A percentile compares a stretch with the other conserved stretches of the same genome.
phyloP scores from a whole-genome alignment of 257 asterid species.

The Solanum chilense region DNA sequence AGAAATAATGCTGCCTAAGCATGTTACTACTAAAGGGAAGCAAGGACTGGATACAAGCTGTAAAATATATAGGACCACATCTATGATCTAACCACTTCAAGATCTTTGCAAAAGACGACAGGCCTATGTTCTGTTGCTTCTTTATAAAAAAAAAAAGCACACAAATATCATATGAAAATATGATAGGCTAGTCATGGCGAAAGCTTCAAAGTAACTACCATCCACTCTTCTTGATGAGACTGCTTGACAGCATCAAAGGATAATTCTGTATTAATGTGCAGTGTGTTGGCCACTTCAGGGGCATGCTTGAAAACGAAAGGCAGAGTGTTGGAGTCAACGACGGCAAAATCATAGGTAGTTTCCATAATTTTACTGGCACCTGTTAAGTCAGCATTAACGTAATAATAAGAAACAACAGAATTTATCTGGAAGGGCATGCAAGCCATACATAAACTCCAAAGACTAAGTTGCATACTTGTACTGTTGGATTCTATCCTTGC shows the following conservation, averaged over 20 bases:
- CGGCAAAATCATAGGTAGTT: slow-evolving; percentile 74
- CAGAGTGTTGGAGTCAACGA: slow-evolving; percentile 83
- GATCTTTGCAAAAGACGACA: not conserved
- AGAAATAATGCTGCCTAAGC: not conserved
- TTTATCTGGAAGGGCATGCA: not conserved
- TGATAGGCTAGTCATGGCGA: not conserved
- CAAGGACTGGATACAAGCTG: not conserved
- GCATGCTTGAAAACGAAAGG: slow-evolving; percentile 80
- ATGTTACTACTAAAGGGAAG: not conserved
- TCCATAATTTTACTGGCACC: slow-evolving; percentile 53
- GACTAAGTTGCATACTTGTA: not conserved
- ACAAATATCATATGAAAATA: not conserved
- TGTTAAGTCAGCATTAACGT: slow-evolving; percentile 16
- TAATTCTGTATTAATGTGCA: slow-evolving; percentile 40
- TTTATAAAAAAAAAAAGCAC: not conserved
- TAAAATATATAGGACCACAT: not conserved
- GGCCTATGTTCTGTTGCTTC: not conserved
- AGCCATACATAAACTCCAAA: not conserved
- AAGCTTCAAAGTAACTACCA: slow-evolving; percentile 38
- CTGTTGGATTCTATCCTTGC: not conserved
- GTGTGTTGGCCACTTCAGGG: slow-evolving; percentile 58
- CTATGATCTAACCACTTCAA: not conserved
- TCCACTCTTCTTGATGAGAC: slow-evolving; percentile 57
- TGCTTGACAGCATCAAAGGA: slow-evolving; percentile 36
- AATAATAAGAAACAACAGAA: not conserved